Conservation (phyloP, 2,329 filamentous ascomycete species). For the Colletotrichum sp. region DNA sequence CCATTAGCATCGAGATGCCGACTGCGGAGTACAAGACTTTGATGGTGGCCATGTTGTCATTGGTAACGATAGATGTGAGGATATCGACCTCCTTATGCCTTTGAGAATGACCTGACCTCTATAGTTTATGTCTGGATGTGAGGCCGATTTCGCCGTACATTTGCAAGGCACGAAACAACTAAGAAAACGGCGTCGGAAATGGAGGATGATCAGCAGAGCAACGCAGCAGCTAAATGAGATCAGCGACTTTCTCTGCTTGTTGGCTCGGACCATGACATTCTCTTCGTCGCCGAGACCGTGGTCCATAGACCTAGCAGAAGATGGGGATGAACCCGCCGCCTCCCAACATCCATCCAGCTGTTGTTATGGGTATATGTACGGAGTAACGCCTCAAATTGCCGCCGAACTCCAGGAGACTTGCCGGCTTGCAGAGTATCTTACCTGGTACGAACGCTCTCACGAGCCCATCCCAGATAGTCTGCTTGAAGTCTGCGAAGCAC, state of each 20-base stretch:
- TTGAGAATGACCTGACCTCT: neutral
- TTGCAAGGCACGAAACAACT: neutral
- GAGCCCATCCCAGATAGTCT: neutral
- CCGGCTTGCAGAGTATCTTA: neutral
- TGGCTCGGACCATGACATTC: neutral
- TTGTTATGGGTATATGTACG: slow-evolving; percentile 5
- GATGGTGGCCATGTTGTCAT: neutral
- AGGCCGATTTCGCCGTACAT: neutral
- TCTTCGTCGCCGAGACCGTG: neutral
- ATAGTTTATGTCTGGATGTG: neutral
- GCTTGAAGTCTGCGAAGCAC: neutral
- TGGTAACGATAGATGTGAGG: neutral
- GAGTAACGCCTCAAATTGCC: neutral
- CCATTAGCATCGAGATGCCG: neutral
- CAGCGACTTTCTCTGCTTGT: neutral
- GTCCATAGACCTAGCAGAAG: neutral
- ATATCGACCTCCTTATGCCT: neutral
- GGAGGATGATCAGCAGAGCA: neutral
- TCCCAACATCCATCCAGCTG: neutral
- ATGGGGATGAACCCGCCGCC: neutral
- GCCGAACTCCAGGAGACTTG: neutral
- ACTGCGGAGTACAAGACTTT: neutral
- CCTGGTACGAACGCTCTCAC: neutral
- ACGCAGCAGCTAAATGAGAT: neutral
- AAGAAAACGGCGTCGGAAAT: neutral